phyloP scores from a whole-genome alignment of 441 rosid species.

The Capsella rubella region DNA sequence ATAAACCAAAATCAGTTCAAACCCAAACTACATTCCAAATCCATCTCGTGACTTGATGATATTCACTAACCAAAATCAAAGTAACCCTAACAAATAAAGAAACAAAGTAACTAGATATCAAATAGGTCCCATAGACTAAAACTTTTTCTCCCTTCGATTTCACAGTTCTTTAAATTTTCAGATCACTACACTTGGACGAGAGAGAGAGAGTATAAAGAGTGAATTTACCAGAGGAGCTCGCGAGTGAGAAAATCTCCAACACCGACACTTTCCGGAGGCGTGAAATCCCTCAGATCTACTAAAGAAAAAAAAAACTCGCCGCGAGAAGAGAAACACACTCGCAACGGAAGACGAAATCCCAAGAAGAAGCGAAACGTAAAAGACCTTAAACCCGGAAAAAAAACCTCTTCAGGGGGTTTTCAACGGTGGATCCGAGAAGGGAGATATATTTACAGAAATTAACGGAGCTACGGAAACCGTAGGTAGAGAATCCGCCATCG shows the following conservation, averaged over 20 bases:
- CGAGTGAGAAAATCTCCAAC: slow-evolving; percentile 42
- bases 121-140: slow-evolving; percentile 19
- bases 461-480: slow-evolving; percentile 46
- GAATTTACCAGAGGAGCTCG: slow-evolving; percentile 39
- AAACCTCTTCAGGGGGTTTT: slow-evolving; percentile 48
- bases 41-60: background rate
- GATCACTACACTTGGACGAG: background rate
- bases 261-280: slow-evolving; percentile 42
- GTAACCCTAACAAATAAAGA: slow-evolving; percentile 30
- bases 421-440: slow-evolving; percentile 46
- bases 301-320: slow-evolving; percentile 17
- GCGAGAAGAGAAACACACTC: slow-evolving; percentile 33
- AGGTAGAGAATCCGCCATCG: slow-evolving; percentile 50
- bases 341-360: slow-evolving; percentile 28
- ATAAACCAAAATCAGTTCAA: slow-evolving; percentile 16
- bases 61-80: slow-evolving; percentile 26
- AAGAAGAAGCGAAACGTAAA: slow-evolving; percentile 33
- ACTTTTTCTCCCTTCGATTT: background rate
- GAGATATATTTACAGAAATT: slow-evolving; percentile 35
- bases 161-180: background rate
- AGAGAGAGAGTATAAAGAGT: background rate
- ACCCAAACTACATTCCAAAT: slow-evolving; percentile 17
- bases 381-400: slow-evolving; percentile 27
- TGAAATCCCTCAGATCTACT: slow-evolving; percentile 38
- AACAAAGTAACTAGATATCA: slow-evolving; percentile 26